These are phyloP conservation scores for Carex scoparia DNA, from an alignment of 176 grass and related monocot genomes.

Conservation along the genomic window DNA sequence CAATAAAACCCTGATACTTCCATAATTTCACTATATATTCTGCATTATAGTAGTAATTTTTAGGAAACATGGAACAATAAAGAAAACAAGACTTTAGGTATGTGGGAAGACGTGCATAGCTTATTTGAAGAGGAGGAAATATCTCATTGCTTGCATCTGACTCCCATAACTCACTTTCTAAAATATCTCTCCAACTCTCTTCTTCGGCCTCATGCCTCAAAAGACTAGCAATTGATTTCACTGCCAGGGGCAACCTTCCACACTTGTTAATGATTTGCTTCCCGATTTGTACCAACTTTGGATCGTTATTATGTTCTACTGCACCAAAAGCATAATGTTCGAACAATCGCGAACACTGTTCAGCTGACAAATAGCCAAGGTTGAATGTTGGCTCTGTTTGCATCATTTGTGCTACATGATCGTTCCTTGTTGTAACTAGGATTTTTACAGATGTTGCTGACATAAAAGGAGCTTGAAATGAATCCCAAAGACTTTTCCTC, in stretches of 20 bases:
- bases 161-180: no score
- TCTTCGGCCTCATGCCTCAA: neutral
- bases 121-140: no score
- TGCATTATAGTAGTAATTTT: no score
- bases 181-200: neutral
- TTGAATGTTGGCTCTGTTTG: neutral
- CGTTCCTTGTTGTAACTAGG: slow-evolving; percentile 32
- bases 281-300: neutral
- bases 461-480: slow-evolving; percentile 13
- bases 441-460: slow-evolving; percentile 5
- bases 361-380: slow-evolving; percentile 21
- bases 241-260: neutral
- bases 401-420: slow-evolving; percentile 15
- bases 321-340: slow-evolving; percentile 7
- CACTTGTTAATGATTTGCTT: neutral
- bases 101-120: no score
- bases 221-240: neutral
- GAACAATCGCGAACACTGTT: slow-evolving; percentile 30
- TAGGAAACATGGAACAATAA: no score
- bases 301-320: neutral
- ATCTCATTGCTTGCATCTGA: no score
- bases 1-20: neutral
- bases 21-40: no score
- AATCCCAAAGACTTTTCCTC: slow-evolving; percentile 11
- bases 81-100: no score